Base-by-base conservation (phyloP, 495 filamentous ascomycete genomes). In the Trichocladium uniseriatum region DNA sequence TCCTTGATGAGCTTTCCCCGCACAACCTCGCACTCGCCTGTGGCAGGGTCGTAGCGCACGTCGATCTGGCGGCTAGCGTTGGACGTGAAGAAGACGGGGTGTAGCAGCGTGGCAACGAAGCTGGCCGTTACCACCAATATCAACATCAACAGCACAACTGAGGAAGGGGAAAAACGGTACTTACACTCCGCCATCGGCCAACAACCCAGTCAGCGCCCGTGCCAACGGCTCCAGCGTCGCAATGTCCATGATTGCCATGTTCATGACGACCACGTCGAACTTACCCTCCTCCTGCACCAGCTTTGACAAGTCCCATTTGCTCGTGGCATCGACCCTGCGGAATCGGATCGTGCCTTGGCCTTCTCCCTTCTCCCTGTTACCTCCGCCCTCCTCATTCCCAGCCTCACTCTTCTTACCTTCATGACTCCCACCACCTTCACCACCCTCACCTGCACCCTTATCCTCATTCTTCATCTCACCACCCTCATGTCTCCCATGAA, bases 221-320 rank as follows among this genome's bases (percentile, higher is more conserved):
- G 56, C 70, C 2, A 72, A 53, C 18, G 62, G 57, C 10, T 61
- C 59, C 13, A 72, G 49, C 0, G 52, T 58, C n/a, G 63, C 49
- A 10, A 73, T 43, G 41, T 73, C 70, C 70, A 72, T 73, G 15
- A 71, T 51, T 14, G 70, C 70, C 68, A 72, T 72, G 51, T 71
- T 73, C 42, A 68, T 62, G 43, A 64, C 35, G 8, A 70, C 38
- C 7, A 68, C 45, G 15, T 63, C 64, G 45, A 69, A 70, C 34
- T 18, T 0, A 2, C 55, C 56, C 42, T 53, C 50, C 27, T 38
- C 28, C 51, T 47, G 27, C 28, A 62, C 40, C 11, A 70, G 37
- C 1, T 18, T 19, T 19, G 29, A 47, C 44, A 67, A 53, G 7
- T 65, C 68, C 9, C 21, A 35, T 21, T 45, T 48, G 2, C 52